Conservation (phyloP, 1,284 basidiomycete species). For the Singerocomus rubriflavus region DNA sequence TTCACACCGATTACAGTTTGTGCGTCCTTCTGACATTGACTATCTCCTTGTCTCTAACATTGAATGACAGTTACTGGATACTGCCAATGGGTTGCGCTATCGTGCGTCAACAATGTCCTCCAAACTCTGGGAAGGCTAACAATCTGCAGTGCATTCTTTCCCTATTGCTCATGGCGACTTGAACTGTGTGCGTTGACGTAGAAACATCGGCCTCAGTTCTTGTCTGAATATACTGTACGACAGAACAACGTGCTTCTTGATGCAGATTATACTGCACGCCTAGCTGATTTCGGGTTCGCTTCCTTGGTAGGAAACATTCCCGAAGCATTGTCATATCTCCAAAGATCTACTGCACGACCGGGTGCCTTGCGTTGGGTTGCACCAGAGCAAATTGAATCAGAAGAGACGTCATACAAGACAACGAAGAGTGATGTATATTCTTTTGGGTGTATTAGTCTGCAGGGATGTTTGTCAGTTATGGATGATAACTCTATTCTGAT, state of each 20-base stretch:
- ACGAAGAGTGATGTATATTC: conserved; percentile 13
- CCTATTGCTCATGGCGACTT: conserved; percentile 19
- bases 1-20: conserved; percentile 7
- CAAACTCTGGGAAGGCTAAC: background rate
- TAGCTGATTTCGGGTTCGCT: conserved; percentile 14
- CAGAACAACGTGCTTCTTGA: conserved; percentile 23
- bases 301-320: conserved; percentile 10
- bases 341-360: conserved; percentile 6
- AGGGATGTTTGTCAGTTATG: background rate
- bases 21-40: background rate
- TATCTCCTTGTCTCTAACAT: background rate
- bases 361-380: conserved; percentile 17
- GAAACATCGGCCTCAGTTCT: rapidly evolving
- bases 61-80: conserved; percentile 2
- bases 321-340: conserved; percentile 14
- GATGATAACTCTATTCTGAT: background rate
- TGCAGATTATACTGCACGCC: conserved; percentile 4
- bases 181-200: conserved; percentile 8
- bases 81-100: conserved; percentile 14
- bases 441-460: conserved; percentile 10
- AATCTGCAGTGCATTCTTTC: conserved; percentile 13
- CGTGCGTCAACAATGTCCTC: conserved; percentile 1
- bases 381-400: conserved; percentile 10
- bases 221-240: background rate
- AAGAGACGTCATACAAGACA: background rate